Base-by-base conservation (phyloP, 176 grass and related monocot genomes). In the Oryza punctata region DNA sequence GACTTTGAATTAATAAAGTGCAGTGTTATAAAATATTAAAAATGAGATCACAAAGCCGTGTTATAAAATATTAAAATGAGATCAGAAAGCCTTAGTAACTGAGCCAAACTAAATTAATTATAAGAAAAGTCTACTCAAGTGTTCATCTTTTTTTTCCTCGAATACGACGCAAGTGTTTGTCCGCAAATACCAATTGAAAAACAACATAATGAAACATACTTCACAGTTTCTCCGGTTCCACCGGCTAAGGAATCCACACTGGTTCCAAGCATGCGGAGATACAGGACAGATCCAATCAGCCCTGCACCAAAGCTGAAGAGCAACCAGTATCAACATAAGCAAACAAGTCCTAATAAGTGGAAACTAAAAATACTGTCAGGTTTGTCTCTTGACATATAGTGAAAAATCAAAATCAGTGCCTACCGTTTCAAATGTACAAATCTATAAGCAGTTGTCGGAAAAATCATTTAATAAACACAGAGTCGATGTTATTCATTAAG, bases 191-290 rank as follows among this genome's bases (percentile, higher is more conserved):
- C 25, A 6, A 79, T 61, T 64, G 63, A 38, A 57, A 41, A 73
- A 41, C 16, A 52, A 59, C 33, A 27, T 45, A 84, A 87, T 60
- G 35, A 37, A 38, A 88, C 69, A 85, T 94, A 99, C 96, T 82
- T 93, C 37, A 95, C 77, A 73, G 94, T 35, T 80, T 90, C 92
- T 87, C 82, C 83, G 64, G 91, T 90, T 82, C 89, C 91, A 91
- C 88, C 86, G 26, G 85, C 96, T 89, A 99, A 71, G 28, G 96
- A 96, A 92, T 99, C 96, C 79, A 99, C 86, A 74, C 87, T 96
- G 70, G 87, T 96, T 81, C 91, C 93, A 82, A 99, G 93, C 96
- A 99, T 92, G 15, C 96, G 91, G 25, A 99, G 89, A 75, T 99
- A 99, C 52, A 87, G 49, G 74, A 99, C 72, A 75, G 96, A 99